Evolutionary conservation across 306 rosid species (phyloP).

Genomic region (Rosa rugosa): DNA sequence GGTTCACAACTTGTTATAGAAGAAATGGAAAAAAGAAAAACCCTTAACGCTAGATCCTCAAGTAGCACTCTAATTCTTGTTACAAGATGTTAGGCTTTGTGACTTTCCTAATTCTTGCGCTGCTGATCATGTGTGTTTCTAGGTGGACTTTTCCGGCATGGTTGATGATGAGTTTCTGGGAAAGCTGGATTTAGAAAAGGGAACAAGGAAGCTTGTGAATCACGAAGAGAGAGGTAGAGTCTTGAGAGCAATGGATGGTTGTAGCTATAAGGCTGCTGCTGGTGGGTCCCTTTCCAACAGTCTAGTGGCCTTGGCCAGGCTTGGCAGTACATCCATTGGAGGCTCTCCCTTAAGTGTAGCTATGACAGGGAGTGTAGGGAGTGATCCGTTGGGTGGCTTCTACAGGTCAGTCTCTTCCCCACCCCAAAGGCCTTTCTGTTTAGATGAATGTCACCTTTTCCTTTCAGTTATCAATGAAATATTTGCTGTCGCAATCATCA

Average conservation of each 20-base stretch:
- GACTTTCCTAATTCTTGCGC: neutral
- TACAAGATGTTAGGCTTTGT: neutral
- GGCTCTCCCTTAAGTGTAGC: conserved; percentile 73
- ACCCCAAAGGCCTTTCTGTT: neutral
- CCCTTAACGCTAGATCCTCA: no score
- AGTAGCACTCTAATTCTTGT: neutral
- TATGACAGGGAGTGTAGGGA: conserved; percentile 90
- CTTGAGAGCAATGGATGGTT: conserved; percentile 94
- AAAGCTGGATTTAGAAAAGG: conserved; percentile 84
- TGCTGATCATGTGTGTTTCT: neutral
- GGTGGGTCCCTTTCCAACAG: conserved; percentile 97
- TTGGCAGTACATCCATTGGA: conserved; percentile 52
- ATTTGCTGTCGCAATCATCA: neutral
- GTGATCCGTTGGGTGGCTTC: conserved; percentile 94
- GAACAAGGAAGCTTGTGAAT: conserved; percentile 74
- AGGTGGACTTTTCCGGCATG: conserved; percentile 94
- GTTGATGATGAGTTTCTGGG: conserved; percentile 74
- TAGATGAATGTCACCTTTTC: neutral
- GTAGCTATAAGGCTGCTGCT: conserved; percentile 96
- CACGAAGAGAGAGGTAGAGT: conserved; percentile 97
- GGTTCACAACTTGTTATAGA: no score
- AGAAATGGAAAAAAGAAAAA: no score
- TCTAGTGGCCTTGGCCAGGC: conserved; percentile 90
- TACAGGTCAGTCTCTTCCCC: conserved; percentile 53
- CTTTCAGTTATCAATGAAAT: neutral